These are phyloP conservation scores for Zymoseptoria tritici DNA, from an alignment of 2,329 filamentous ascomycete genomes.

Conservation along the genomic window DNA sequence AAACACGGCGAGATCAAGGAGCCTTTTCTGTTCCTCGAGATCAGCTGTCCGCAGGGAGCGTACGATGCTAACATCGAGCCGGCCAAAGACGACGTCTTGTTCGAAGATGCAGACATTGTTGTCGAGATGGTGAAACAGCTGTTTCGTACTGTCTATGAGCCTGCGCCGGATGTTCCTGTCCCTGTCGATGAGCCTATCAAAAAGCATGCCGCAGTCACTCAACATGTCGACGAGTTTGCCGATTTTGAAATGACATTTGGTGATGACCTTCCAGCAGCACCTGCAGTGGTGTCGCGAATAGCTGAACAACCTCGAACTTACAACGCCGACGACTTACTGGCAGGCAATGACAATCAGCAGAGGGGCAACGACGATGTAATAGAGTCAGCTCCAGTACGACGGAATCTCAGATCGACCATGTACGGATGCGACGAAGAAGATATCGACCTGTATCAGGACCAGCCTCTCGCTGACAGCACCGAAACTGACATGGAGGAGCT, in stretches of 20 bases:
- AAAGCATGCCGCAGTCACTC: not conserved
- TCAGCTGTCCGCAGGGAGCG: constrained; percentile 52
- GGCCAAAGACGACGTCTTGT: constrained; percentile 64
- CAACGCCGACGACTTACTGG: not conserved
- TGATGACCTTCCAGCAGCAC: not conserved
- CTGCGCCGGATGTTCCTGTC: not conserved
- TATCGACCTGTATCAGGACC: constrained; percentile 14
- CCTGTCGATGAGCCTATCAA: not conserved
- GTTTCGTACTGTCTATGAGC: constrained; percentile 29
- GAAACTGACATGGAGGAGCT: constrained; percentile 27
- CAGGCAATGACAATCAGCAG: too few species aligned
- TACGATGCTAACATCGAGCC: constrained; percentile 70
- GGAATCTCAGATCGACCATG: constrained; percentile 27
- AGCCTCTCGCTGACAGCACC: constrained; percentile 10
- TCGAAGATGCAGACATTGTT: constrained; percentile 48
- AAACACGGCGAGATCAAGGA: constrained; percentile 35
- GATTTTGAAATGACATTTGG: not conserved
- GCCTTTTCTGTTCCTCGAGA: constrained; percentile 57
- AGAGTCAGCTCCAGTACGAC: not conserved
- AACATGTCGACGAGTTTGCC: not conserved
- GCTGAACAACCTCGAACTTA: not conserved
- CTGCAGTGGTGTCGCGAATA: not conserved
- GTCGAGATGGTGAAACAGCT: constrained; percentile 39
- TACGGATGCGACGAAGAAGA: constrained; percentile 32
- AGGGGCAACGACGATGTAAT: too few species aligned